Base-by-base conservation (phyloP, 306 rosid species). In the Lathyrus oleraceus region DNA sequence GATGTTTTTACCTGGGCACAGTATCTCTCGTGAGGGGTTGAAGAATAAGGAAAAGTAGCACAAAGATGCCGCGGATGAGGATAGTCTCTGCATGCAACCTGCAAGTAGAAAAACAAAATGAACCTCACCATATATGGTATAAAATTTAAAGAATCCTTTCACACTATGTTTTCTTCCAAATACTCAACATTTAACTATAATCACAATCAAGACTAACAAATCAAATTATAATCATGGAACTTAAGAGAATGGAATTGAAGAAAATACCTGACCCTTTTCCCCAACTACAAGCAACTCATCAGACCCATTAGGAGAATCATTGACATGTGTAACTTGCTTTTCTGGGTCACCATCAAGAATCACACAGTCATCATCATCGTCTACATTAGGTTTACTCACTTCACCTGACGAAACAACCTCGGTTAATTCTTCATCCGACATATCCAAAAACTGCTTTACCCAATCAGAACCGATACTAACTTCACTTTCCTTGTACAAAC, bases 61-160 rank as follows among this genome's bases (percentile, higher is more conserved):
- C 97, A 89, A 52, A 77, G 90, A 87, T 91, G 96, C 9, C 94
- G 86, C 8, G 96, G 59, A 84, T 91, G 97, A 81, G 97, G 91
- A 45, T 71, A 91, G 79, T 91, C 97, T 80, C 94, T 85, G 81
- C 97, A 91, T 4, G 97, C 96, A 81, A 89, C 59, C 96, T 91
- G 89, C 78, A 70, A 76, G 54, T 38, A 11, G 10, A 61, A 70
- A 44, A 79, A 52, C 23, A 58, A 71, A 67, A 45, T 65, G 38
- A 52, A 65, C 70, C 38, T 25, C 52, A 7, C 23, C 49, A 44
- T 14, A 14, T 14, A 44, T 44, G 51, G 23, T 1, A 17, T 49
- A 16, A 6, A 4, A 49, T 48, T 48, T 16, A 16, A 49, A 47
- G 47, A 14, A n/a, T n/a, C 20, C 52, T n/a, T n/a, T n/a, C n/a